These are phyloP conservation scores for Gracilaria gracilis DNA, from an alignment of 23 red algal species.

Conservation along the genomic window DNA sequence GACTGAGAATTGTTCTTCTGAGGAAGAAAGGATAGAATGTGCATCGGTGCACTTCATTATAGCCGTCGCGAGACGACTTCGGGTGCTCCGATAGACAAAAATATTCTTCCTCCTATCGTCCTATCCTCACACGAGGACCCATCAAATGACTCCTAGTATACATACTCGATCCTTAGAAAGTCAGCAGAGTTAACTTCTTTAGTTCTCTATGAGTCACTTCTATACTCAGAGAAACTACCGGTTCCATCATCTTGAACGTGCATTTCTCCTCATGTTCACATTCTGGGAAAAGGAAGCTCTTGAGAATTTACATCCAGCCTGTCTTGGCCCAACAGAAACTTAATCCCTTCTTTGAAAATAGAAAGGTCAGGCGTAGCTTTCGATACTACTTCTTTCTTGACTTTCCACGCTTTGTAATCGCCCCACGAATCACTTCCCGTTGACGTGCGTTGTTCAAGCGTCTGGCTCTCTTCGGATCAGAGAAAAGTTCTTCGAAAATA, in stretches of 20 bases:
- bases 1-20: too few relatives aligned
- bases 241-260: too few relatives aligned
- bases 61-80: too few relatives aligned
- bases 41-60: too few relatives aligned
- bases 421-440: conserved; percentile 29
- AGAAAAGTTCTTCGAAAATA: conserved; percentile 42
- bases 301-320: neutral
- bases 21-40: too few relatives aligned
- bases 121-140: too few relatives aligned
- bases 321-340: neutral
- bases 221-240: neutral
- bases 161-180: neutral
- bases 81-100: too few relatives aligned
- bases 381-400: conserved; percentile 9
- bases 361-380: neutral
- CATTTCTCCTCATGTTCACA: neutral
- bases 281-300: neutral
- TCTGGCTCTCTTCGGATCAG: conserved; percentile 34
- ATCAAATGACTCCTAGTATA: too few relatives aligned
- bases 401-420: conserved; percentile 15
- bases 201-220: neutral
- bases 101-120: too few relatives aligned
- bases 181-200: conserved; percentile 8
- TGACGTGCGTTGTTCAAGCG: conserved; percentile 19
- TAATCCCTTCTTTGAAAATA: neutral